Base-by-base conservation (phyloP, 2,329 filamentous ascomycete genomes). In the Knufia fluminis region DNA sequence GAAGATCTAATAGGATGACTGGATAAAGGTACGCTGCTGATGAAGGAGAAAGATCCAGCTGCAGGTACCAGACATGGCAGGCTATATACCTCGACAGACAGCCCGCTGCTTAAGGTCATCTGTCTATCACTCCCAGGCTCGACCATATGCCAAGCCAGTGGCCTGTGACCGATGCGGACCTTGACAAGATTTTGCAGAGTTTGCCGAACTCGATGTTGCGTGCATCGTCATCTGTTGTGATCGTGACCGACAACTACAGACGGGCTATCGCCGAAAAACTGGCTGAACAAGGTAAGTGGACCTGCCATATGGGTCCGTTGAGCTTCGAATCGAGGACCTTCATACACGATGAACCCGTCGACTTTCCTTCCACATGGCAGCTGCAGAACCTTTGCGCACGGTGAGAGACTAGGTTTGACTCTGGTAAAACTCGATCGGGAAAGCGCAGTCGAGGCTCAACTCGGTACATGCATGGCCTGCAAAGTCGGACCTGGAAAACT, bases 211-310 rank as follows among this genome's bases (percentile, higher is more conserved):
- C 24, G 14, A 3, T 14, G 23, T 10, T 43, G 38, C 38, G 22
- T 41, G 38, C 9, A 41, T 17, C 38, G 38, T 41, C 38, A 41
- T 41, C n/a, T n/a, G n/a, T n/a, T n/a, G n/a, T n/a, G n/a, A n/a
- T n/a, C n/a, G n/a, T n/a, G n/a, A 17, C 8, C 16, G 7, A 24
- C 9, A 6, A 24, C 7, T 12, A 24, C n/a, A 3, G 38, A 12
- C n/a, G 4, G 19, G n/a, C 24, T 26, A 28, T 26, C n/a, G 10
- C 20, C 19, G 8, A 28, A 3, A n/a, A 4, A 28, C 3, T 43
- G 40, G 9, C 40, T 4, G n/a, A 12, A 26, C 14, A 17, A 26
- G 3, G 19, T 28, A 16, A 19, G 40, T 43, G 23, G 40, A 28
- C 23, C 40, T 43, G 40, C 9, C 14, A 19, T 19, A 3, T 26